Percentiles rank a stretch among this genome's conserved stretches.
Evolutionary conservation across 139 green algal genomes (phyloP).

Genomic region (Coelastrella sp.): DNA sequence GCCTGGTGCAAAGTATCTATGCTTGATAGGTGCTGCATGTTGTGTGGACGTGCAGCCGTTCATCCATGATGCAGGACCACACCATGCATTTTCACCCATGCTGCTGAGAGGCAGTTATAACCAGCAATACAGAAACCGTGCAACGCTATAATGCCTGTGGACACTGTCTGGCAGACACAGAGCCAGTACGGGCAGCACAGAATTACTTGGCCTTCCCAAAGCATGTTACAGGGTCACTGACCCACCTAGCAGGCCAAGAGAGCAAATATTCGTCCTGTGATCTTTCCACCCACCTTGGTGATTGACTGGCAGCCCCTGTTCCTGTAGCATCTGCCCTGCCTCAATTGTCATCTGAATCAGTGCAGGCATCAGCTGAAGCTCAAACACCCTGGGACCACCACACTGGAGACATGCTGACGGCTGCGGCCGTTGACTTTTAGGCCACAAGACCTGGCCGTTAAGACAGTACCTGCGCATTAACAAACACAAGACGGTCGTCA

Average conservation of each 20-base stretch:
- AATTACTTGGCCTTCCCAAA: background rate
- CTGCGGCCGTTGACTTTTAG: constrained; percentile 6
- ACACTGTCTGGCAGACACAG: background rate
- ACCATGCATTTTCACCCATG: too few species aligned
- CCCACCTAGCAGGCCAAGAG: too few species aligned
- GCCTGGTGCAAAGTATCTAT: too few species aligned
- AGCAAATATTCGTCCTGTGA: too few species aligned
- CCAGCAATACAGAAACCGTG: background rate
- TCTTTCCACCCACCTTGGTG: background rate
- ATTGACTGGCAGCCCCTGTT: background rate
- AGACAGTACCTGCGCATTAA: constrained; percentile 54
- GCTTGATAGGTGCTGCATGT: too few species aligned
- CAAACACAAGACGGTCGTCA: too few species aligned
- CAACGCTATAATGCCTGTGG: background rate
- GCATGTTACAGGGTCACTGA: background rate
- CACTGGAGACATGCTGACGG: constrained; percentile 56
- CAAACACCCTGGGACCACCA: constrained; percentile 58
- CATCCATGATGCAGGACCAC: too few species aligned
- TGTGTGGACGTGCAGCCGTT: too few species aligned
- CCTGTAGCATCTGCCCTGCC: constrained; percentile 50
- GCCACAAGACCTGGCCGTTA: constrained; percentile 60
- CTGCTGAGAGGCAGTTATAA: background rate
- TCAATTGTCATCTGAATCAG: constrained; percentile 71
- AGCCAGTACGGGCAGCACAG: background rate
- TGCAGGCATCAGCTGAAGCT: constrained; percentile 79